Evolutionary conservation across 164 flowering plant genomes (phyloP).

Genomic region (Macadamia tetraphylla): DNA sequence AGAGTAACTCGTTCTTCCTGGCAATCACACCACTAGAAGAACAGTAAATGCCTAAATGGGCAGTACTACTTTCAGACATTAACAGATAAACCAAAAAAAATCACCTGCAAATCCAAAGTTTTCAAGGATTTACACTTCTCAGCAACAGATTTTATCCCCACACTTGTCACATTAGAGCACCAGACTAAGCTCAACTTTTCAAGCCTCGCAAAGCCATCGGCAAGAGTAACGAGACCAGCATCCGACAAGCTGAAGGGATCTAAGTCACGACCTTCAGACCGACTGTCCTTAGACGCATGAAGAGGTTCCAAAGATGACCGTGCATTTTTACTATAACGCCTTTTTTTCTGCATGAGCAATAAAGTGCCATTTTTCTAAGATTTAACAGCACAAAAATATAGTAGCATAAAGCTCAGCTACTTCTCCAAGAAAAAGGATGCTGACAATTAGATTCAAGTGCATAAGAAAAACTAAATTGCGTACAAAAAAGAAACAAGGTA

Average conservation of each 20-base stretch:
- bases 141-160: slow-evolving; percentile 65
- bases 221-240: slow-evolving; percentile 58
- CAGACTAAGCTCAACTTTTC: slow-evolving; percentile 83
- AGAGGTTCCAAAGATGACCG: slow-evolving; percentile 29
- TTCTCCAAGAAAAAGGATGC: neutral
- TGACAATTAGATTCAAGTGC: neutral
- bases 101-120: slow-evolving; percentile 83
- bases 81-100: neutral
- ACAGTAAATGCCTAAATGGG: neutral
- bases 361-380: neutral
- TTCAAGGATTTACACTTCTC: slow-evolving; percentile 50
- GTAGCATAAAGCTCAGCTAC: neutral
- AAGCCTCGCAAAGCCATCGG: slow-evolving; percentile 50
- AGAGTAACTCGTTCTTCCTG: too few relatives aligned
- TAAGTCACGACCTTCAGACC: slow-evolving; percentile 25
- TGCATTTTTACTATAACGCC: slow-evolving; percentile 18
- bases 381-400: neutral
- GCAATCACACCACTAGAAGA: neutral
- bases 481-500: neutral
- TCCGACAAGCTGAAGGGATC: slow-evolving; percentile 58
- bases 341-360: slow-evolving; percentile 40
- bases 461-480: neutral
- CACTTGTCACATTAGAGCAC: slow-evolving; percentile 70
- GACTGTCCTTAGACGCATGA: slow-evolving; percentile 20
- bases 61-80: too few relatives aligned